Conservation (phyloP, 225 moss, liverwort and hornwort genomes). For the Rhytidiadelphus loreus region DNA sequence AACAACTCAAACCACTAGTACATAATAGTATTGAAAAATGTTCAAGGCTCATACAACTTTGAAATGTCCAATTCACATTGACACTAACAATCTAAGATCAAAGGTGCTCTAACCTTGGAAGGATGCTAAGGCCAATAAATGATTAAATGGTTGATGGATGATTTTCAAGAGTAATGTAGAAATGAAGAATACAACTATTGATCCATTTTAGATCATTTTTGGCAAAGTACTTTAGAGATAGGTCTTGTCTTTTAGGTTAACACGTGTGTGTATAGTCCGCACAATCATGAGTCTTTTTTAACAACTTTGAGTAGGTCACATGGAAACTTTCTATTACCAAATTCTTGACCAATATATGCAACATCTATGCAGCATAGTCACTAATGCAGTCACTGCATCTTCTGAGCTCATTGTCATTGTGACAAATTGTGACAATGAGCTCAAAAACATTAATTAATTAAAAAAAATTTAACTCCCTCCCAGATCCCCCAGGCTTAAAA, state of each 20-base stretch:
- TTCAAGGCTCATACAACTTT: neutral
- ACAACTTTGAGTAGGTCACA: neutral
- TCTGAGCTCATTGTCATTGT: too few relatives aligned
- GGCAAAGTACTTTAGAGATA: neutral
- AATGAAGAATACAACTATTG: neutral
- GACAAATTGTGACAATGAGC: too few relatives aligned
- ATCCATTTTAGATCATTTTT: neutral
- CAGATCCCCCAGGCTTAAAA: too few relatives aligned
- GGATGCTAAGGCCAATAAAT: too few relatives aligned
- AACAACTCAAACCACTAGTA: neutral
- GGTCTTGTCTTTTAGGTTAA: neutral
- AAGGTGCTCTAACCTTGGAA: too few relatives aligned
- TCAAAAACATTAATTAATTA: too few relatives aligned
- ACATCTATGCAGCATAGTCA: fast-evolving
- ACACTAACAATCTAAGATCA: too few relatives aligned
- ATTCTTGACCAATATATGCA: neutral
- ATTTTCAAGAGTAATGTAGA: neutral
- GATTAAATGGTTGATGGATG: too few relatives aligned
- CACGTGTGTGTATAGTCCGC: neutral
- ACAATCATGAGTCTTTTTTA: neutral
- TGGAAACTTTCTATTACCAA: neutral
- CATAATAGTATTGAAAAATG: neutral
- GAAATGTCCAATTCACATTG: neutral
- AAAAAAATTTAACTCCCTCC: too few relatives aligned
- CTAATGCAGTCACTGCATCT: too few relatives aligned